phyloP scores from a whole-genome alignment of 225 moss, liverwort and hornwort species.

The Pleurozium schreberi region DNA sequence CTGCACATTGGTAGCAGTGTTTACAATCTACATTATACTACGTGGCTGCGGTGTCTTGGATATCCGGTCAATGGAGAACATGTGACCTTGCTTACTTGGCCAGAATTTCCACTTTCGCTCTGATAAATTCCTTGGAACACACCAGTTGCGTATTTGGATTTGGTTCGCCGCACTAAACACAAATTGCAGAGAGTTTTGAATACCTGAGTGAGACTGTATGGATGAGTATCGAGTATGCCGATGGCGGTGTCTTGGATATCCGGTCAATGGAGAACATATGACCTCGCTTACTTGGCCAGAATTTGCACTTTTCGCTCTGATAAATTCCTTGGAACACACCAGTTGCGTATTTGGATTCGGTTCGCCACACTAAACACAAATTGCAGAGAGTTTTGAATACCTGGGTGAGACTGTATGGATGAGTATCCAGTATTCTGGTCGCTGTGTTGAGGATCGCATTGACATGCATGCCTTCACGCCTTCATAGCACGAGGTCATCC shows the following conservation, averaged over 20 bases:
- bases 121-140: neutral
- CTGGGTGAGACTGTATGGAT: neutral
- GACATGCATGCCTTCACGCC: neutral
- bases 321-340: neutral
- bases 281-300: neutral
- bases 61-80: neutral
- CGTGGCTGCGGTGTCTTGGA: neutral
- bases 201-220: neutral
- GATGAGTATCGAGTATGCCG: neutral
- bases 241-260: neutral
- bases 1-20: neutral
- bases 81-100: neutral
- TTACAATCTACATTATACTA: neutral
- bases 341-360: neutral
- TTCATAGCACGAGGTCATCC: neutral
- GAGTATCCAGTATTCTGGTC: neutral
- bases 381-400: neutral
- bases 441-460: neutral
- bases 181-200: neutral
- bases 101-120: neutral
- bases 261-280: neutral
- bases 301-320: neutral
- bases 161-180: too few species aligned
- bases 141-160: neutral
- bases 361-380: too few species aligned